Evolutionary conservation across 2,329 filamentous ascomycete genomes (phyloP), one percentile per base, ranked within the genome.

Genomic region (Sporothrix globosa): DNA sequence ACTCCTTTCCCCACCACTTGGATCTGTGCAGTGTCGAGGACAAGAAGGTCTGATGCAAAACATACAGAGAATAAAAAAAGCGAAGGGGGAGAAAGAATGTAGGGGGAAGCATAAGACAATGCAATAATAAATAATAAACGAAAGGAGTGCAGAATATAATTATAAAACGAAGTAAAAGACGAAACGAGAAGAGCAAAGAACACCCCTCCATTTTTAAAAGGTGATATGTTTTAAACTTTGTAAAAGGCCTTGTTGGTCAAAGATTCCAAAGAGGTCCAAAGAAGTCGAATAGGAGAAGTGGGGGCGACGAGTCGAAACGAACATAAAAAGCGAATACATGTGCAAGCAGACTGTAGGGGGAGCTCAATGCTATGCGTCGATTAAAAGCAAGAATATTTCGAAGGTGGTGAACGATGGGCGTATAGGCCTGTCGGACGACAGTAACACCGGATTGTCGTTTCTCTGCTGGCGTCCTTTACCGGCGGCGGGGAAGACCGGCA

Each of bases 401-500:
- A 46, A 63, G 21, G 58, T 44, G 19, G n/a, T 44, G n/a, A 10
- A 27, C 3, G 21, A 10, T 27, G 4, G n/a, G 39, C 39, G 58
- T 24, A 14, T 21, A 44, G n/a, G 58, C 21, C 58, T 27, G 39
- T 46, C 41, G 13, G n/a, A 63, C 3, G 39, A 7, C 6, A 54
- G 14, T 9, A 34, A 9, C 46, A 11, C 14, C 17, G 11, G 19
- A 41, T 58, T 73, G 79, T 79, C 78, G 83, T n/a, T 69, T 44
- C 56, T 68, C 68, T 39, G 50, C 41, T 44, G 58, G 56, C 30
- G 41, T 74, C 83, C 7, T 44, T 69, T 46, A 60, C 41, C 54
- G 58, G 56, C 39, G 54, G 75, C 83, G 84, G 30, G 86, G 84
- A 39, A 89, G 77, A 3, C 87, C 88, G 72, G 79, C 80, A 30